These are phyloP conservation scores for Thalassiosira exigua DNA, from an alignment of 352 stramenopile species.

Conservation along the genomic window DNA sequence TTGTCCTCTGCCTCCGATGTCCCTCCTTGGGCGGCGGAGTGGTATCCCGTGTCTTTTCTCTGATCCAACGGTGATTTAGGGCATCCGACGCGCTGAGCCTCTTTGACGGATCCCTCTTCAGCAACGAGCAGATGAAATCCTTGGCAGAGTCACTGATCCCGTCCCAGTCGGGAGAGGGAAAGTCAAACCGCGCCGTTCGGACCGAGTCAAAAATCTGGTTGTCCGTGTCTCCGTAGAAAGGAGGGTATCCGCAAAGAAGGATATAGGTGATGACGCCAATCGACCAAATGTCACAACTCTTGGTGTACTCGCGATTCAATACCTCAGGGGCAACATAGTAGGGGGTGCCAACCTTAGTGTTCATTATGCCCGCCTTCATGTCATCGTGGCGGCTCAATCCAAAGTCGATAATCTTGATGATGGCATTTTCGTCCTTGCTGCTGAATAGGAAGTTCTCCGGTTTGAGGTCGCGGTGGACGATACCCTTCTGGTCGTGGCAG, in stretches of 20 bases:
- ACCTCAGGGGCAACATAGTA: constrained; percentile 90
- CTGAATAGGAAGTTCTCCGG: constrained; percentile 96
- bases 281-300: constrained; percentile 95
- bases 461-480: constrained; percentile 95
- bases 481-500: constrained; percentile 94
- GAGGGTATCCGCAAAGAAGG: constrained; percentile 84
- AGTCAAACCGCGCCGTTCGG: constrained; percentile 81
- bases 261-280: constrained; percentile 88
- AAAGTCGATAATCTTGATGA: constrained; percentile 94
- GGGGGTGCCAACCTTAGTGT: constrained; percentile 77
- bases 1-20: constrained; percentile 37
- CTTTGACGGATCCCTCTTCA: constrained; percentile 89
- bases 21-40: too few species aligned
- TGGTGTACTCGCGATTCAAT: constrained; percentile 89
- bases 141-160: constrained; percentile 92
- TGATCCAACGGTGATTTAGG: constrained; percentile 81
- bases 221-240: constrained; percentile 89
- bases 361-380: constrained; percentile 75
- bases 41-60: constrained; percentile 49
- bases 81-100: constrained; percentile 81
- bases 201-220: constrained; percentile 88
- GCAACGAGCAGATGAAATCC: constrained; percentile 92
- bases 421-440: constrained; percentile 88
- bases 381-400: constrained; percentile 77
- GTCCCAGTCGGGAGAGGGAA: constrained; percentile 66